Conservation (phyloP, 228 moss, liverwort and hornwort genomes). For the Sphagnum magellanicum region DNA sequence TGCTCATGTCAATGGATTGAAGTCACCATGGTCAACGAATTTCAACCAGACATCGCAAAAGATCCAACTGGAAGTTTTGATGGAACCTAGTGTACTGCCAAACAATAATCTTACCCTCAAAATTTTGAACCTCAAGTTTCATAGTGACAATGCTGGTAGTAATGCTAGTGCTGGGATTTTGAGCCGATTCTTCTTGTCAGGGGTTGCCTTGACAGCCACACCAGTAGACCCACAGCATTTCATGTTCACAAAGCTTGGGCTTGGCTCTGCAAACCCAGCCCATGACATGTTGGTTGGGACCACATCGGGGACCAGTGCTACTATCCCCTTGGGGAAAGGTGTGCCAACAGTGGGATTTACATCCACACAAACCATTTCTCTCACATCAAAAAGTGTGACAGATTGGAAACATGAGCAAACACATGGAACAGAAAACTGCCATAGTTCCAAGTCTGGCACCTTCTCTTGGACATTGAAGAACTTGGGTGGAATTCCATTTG, state of each 20-base stretch:
- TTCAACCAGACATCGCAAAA: too few species aligned
- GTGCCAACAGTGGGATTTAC: too few species aligned
- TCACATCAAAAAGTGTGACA: not conserved
- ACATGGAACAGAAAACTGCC: not conserved
- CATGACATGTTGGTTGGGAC: not conserved
- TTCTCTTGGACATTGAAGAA: slow-evolving; percentile 1
- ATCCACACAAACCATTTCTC: not conserved
- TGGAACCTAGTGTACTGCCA: too few species aligned
- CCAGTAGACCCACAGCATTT: not conserved
- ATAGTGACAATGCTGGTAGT: too few species aligned
- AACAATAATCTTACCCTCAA: too few species aligned
- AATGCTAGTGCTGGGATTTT: too few species aligned
- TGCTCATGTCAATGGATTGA: too few species aligned
- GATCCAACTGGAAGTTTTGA: too few species aligned
- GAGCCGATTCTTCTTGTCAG: not conserved
- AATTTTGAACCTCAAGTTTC: too few species aligned
- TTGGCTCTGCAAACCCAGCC: not conserved
- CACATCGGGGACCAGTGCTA: not conserved
- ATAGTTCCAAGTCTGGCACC: not conserved
- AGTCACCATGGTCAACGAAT: too few species aligned
- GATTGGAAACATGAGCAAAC: slow-evolving; percentile 5
- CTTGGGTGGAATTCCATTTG: slow-evolving; percentile 5
- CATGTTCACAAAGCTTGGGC: not conserved
- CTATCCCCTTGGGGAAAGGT: not conserved
- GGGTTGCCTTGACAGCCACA: not conserved